Base-by-base conservation (phyloP, 805 yeast species). In the Candida sphagnicola region DNA sequence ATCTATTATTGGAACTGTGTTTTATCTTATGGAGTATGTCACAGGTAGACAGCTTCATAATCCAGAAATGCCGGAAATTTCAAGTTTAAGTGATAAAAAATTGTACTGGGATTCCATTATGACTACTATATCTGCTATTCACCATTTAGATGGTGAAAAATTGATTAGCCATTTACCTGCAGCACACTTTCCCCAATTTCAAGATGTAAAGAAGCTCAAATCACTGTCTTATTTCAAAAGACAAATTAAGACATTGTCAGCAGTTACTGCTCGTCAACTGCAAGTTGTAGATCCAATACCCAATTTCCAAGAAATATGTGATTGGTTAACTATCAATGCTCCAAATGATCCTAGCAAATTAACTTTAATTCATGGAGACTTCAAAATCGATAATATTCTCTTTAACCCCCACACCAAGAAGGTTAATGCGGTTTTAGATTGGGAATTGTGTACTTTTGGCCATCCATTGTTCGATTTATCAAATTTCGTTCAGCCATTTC, bases 401-500 rank as follows among this genome's bases (percentile, higher is more conserved):
- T 74, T 74, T 60, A 72, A 82, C 56, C 78, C 78, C 46, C 70
- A 68, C 1, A 65, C 68, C 33, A 70, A 71, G 15, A 53, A 55
- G 31, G 76, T 78, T 2, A 57, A 72, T 35, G 82, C 83, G 0
- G 74, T 79, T 2, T 60, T 79, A 30, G 85, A 79, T 50, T 79
- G 85, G 85, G 85, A 79, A 51, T 57, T 79, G 28, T 77, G 82
- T 45, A 79, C 85, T 0, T 61, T 75, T 41, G 85, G 85, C 0
- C 82, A 78, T 46, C 85, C 85, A 1, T 53, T 78, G 32, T 78
- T 80, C 42, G 85, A 79, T 47, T 57, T 79, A 21, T 75, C 82
- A 13, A 79, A 79, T 49, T 61, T 78, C 19, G 57, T 79, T 18
- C 81, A 75, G 49, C 79, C 82, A 10, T 77, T 69, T 49, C 66